Evolutionary conservation across 148 eudicot species (phyloP), one percentile per base, ranked within the genome.

Genomic region (Fagopyrum esculentum): DNA sequence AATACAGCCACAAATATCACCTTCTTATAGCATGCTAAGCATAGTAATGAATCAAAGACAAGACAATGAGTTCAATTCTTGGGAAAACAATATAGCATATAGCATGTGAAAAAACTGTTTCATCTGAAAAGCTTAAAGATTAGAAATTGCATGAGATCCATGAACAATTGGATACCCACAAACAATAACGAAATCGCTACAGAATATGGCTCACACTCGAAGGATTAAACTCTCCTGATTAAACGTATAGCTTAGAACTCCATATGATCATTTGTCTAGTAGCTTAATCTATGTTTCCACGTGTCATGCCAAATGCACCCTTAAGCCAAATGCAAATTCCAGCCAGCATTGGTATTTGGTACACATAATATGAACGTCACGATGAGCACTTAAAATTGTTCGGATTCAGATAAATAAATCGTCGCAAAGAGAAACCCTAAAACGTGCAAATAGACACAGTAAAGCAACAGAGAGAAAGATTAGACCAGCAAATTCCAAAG

Each of bases 401-500:
- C 29, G 2, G 22, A 26, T 22, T 9, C 1, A 61, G 2, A 12
- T 5, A 9, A 6, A 16, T 11, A 63, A 63, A 35, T 35, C 40
- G 40, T 35, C 40, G 40, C 40, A 35, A 35, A 35, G 40, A 35
- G 29, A 59, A 63, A 63, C 45, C 69, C 69, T 35, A 63, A 63
- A 1, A 3, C 9, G 12, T 11, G 11, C 5, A 35, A 1, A 63
- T 22, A 63, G 35, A 63, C 45, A 63, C n/a, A 60, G 40, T 26
- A 60, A 60, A 29, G 66, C 66, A 60, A 60, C 6, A 10, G 69
- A 55, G 49, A 45, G 63, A 75, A 76, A 54, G 16, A 56, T 8
- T 0, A 47, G 77, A 91, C 98, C 98, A 83, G 98, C 98, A 86
- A 95, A 95, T 9, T 80, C 71, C 79, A 95, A 77, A 1, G 92